Evolutionary conservation across 306 rosid species (phyloP).

Genomic region (Begonia loranthoides): DNA sequence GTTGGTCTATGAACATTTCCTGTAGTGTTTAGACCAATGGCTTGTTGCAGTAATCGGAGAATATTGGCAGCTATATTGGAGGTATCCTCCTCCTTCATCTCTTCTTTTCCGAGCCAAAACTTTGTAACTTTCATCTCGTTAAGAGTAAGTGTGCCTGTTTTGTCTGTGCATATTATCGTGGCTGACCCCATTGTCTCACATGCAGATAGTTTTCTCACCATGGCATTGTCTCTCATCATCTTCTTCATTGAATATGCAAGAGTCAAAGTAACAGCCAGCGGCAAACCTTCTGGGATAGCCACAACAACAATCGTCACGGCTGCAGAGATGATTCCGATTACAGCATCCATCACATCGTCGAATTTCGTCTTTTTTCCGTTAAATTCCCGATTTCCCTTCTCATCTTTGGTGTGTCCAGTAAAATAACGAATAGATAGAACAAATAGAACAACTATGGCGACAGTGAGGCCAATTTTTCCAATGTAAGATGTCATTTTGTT

Average conservation of each 20-base stretch:
- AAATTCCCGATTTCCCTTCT: conserved; percentile 5
- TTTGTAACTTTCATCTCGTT: conserved; percentile 18
- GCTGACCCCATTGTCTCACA: conserved; percentile 17
- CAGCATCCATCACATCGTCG: conserved; percentile 7
- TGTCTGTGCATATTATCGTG: conserved; percentile 16
- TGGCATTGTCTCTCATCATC: conserved; percentile 18
- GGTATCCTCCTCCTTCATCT: neutral
- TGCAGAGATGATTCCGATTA: conserved; percentile 7
- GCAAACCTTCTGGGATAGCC: conserved; percentile 20
- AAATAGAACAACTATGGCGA: conserved; percentile 11
- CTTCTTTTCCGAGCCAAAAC: conserved; percentile 16
- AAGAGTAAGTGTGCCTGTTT: conserved; percentile 16
- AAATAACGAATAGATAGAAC: conserved; percentile 13
- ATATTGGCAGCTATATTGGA: neutral
- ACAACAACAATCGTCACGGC: conserved; percentile 16
- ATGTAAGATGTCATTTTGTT: conserved; percentile 11
- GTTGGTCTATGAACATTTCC: conserved; percentile 7
- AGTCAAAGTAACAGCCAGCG: conserved; percentile 16
- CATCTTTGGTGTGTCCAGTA: conserved; percentile 13
- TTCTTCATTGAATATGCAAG: conserved; percentile 17
- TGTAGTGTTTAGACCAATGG: conserved; percentile 13
- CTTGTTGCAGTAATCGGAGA: conserved; percentile 7
- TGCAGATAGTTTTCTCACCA: conserved; percentile 18
- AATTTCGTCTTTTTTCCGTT: conserved; percentile 13
- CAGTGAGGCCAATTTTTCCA: conserved; percentile 11